Evolutionary conservation across 1,139 yeast species (phyloP).

Genomic region (Saccharomyces hybrid): DNA sequence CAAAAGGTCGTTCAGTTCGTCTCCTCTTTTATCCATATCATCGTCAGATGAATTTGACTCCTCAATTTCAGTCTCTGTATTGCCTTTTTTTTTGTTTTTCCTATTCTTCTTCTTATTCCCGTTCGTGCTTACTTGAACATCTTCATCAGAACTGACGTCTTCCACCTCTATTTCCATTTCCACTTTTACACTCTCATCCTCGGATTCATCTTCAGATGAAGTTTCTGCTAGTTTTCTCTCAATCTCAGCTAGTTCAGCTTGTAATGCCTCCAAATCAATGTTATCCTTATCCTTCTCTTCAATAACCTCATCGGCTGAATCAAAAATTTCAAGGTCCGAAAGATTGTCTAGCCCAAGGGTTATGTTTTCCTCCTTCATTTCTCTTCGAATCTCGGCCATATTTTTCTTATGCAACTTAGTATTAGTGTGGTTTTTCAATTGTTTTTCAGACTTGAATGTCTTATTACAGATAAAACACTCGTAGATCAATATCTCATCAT

Average conservation of each 20-base stretch:
- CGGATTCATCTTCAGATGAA: conserved; percentile 6
- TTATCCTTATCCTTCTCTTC: conserved; percentile 17
- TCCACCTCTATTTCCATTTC: conserved; percentile 5
- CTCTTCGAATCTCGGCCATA: conserved; percentile 58
- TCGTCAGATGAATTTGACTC: conserved; percentile 8
- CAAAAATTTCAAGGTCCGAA: conserved; percentile 34
- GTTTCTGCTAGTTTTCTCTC: conserved; percentile 32
- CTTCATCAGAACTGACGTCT: conserved; percentile 20
- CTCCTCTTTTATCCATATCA: conserved; percentile 30
- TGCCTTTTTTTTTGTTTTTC: conserved; percentile 24
- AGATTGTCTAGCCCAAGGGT: conserved; percentile 56
- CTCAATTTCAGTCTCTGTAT: conserved; percentile 5
- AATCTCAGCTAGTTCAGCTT: conserved; percentile 30
- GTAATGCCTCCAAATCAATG: conserved; percentile 13
- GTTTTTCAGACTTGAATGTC: conserved; percentile 70
- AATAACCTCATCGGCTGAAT: conserved; percentile 35
- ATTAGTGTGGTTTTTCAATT: conserved; percentile 64
- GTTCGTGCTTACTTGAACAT: conserved; percentile 14
- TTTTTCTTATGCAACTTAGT: conserved; percentile 72
- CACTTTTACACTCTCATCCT: conserved; percentile 4
- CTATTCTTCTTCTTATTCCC: conserved; percentile 8
- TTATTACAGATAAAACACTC: conserved; percentile 89
- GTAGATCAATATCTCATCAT: conserved; percentile 35
- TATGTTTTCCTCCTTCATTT: conserved; percentile 78
- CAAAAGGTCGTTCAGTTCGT: conserved; percentile 38